Evolutionary conservation across 495 filamentous ascomycete species (phyloP), one percentile per base, ranked within the genome.

Genomic region (Poronia punctata): DNA sequence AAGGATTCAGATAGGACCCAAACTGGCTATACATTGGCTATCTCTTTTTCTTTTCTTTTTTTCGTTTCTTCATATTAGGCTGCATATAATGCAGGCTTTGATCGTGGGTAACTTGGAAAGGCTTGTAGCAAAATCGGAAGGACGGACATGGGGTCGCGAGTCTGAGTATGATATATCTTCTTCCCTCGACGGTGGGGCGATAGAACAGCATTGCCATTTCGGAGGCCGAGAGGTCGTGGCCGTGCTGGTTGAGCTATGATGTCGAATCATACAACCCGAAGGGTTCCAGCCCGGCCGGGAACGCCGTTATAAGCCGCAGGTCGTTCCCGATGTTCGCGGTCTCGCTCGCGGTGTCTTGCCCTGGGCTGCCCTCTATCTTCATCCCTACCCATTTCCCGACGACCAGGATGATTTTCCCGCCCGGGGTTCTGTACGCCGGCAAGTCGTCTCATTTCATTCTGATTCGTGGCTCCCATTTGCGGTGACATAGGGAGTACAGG

Each of bases 261-360:
- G 33, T 26, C 10, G 31, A 14, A 31, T 56, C 35, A 59, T 10
- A 59, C 55, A 31, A 59, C 55, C 39, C 51, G 53, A 16, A 59
- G 27, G 4, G 55, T 59, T n/a, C 55, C 55, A 11, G 49, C 46
- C 17, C 55, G 31, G 8, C 55, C 52, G n/a, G 55, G 47, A 16
- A 59, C 52, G 6, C 52, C 49, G 38, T 53, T 59, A 34, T 59
- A 53, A 5, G 52, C 41, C 6, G 42, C 38, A n/a, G 38, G 42
- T 29, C 48, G 39, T 16, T 50, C 48, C 14, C 26, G 49, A 26
- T 56, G 48, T n/a, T 53, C 52, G 33, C 54, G 54, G 9, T 53
- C 52, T 24, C 43, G 50, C 14, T 41, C 40, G 23, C 49, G 45
- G 9, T 22, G 29, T 35, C 43, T 50, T 28, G 29, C 46, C 18